These are phyloP conservation scores for Potentilla sterilis DNA, from an alignment of 306 rosid species.

Conservation along the genomic window DNA sequence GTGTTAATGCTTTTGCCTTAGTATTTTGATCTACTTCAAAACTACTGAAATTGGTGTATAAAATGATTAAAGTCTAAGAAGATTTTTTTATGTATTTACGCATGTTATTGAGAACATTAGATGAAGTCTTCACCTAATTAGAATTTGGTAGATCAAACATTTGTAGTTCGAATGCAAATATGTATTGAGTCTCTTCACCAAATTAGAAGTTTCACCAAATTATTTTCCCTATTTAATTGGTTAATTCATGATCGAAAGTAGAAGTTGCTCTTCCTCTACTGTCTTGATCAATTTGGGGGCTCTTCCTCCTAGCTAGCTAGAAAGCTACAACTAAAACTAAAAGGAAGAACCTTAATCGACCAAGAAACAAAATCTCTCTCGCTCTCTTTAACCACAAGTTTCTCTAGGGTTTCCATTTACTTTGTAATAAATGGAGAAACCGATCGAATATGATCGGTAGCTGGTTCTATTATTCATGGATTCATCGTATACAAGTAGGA, in stretches of 20 bases:
- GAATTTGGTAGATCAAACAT: neutral
- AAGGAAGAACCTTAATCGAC: neutral
- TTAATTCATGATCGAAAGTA: neutral
- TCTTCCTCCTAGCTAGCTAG: neutral
- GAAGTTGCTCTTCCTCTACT: neutral
- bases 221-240: too few relatives aligned
- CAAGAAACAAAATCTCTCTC: neutral
- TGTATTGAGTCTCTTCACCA: neutral
- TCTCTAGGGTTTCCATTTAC: neutral
- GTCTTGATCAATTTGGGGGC: neutral
- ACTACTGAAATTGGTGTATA: neutral
- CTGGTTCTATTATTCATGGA: neutral
- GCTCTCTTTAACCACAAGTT: neutral
- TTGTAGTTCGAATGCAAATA: neutral
- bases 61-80: neutral
- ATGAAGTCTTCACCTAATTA: neutral
- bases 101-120: neutral
- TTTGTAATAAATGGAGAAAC: neutral
- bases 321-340: neutral
- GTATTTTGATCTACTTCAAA: neutral
- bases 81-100: neutral
- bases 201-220: neutral
- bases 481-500: neutral
- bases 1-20: neutral
- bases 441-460: neutral